Evolutionary conservation across 2,329 filamentous ascomycete species (phyloP), one percentile per base, ranked within the genome.

Genomic region (Leptodontidium sp.): DNA sequence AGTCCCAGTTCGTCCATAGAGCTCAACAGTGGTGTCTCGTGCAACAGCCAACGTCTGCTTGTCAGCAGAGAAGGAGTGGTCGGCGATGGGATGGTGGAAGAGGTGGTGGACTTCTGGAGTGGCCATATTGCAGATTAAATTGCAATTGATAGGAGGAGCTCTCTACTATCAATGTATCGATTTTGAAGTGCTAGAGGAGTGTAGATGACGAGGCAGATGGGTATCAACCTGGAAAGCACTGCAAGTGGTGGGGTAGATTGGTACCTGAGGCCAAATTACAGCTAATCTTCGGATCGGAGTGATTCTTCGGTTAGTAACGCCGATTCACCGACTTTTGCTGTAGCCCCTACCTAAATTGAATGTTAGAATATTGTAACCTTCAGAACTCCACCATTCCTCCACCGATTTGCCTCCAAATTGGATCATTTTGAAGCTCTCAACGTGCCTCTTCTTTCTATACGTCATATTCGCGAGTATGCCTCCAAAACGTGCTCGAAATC

Each of bases 11-110:
- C 86, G 87, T 77, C 87, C 84, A 81, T 98, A 98, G 52, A 99
- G 90, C 85, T 98, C 94, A 77, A 99, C 91, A 75, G 89, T 88
- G 78, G 91, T 94, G 80, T 98, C 95, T 77, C 93, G 92, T 72
- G 95, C 93, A 68, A 99, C 94, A 68, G 96, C 96, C 68, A 99
- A 87, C 35, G 91, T 94, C 80, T 90, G 85, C 79, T 90, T 93
- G 83, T 99, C 96, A 71, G 93, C 90, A 73, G 94, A 97, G 88
- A 99, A 99, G 68, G 95, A 98, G 82, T 99, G 96, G 85, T 99
- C 96, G 74, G 93, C 93, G 79, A 99, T 98, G 71, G 95, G 94
- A 76, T 91, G 90, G 84, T 98, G 94, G 84, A 99, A 99, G 74
- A 99, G 91, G 79, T 98, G 94, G 83, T 98, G 93, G 68, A 97